Conservation (phyloP, 495 filamentous ascomycete genomes). For the Friedmanniomyces endolithicus region DNA sequence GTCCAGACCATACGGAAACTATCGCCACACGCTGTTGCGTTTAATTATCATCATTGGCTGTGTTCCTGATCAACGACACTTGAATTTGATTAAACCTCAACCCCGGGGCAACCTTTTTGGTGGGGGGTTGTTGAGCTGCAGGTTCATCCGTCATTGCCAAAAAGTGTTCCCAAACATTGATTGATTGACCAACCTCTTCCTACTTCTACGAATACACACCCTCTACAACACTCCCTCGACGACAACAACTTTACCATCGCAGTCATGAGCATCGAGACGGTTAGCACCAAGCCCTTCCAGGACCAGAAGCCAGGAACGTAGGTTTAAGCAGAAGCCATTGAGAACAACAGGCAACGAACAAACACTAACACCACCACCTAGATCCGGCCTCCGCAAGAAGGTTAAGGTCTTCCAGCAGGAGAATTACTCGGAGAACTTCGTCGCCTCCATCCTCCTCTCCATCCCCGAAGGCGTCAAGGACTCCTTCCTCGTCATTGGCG, state of each 20-base stretch:
- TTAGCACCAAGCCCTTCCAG: conserved; percentile 64
- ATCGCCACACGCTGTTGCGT: too few relatives aligned
- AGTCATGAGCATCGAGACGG: conserved; percentile 62
- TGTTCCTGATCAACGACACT: too few relatives aligned
- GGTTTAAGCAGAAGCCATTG: conserved; percentile 29
- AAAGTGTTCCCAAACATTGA: not conserved
- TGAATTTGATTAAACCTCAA: too few relatives aligned
- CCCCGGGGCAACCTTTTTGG: too few relatives aligned
- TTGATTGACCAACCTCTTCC: not conserved
- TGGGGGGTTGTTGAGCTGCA: too few relatives aligned
- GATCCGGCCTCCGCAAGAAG: conserved; percentile 96
- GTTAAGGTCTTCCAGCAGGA: conserved; percentile 92
- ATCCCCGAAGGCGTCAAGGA: conserved; percentile 88
- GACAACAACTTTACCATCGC: not conserved
- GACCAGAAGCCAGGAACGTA: conserved; percentile 99
- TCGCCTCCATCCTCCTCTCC: conserved; percentile 83
- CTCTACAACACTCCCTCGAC: not conserved
- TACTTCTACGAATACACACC: not conserved
- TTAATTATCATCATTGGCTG: too few relatives aligned
- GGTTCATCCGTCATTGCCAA: too few relatives aligned
- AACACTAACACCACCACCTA: conserved; percentile 33
- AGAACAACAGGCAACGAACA: conserved; percentile 4
- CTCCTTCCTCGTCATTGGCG: conserved; percentile 88
- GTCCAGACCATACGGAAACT: too few relatives aligned
- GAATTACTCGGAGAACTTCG: conserved; percentile 90